Base-by-base conservation (phyloP, 164 flowering plant species). In the Magnolia sinica region DNA sequence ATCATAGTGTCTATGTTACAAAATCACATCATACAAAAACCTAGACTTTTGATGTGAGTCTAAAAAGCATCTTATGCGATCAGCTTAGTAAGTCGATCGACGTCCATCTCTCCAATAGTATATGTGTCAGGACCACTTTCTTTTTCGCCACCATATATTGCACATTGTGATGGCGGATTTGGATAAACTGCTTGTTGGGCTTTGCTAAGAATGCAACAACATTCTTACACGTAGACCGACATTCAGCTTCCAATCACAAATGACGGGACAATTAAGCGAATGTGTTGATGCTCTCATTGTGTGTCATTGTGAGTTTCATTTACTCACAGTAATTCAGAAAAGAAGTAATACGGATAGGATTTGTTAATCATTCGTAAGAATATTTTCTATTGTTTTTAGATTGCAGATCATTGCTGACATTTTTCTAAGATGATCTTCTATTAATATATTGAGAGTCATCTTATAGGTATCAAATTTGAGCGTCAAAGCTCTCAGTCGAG, bases 231-330 rank as follows among this genome's bases (percentile, higher is more conserved):
- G 1, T 4, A 37, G 0, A 37, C 6, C 50, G 7, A 16, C 55
- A 16, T 45, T 59, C 49, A 1, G 19, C 73, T 51, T 73, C 68
- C 0, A 78, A 49, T 64, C 58, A 31, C 8, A 78, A 1, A 74
- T 37, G 69, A 61, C 3, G 50, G 20, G 13, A 6, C 0, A 61
- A 16, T 31, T 78, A 45, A 23, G 5, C 6, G 0, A 74, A 45
- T 13, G 27, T 61, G 16, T 67, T 73, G 13, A 78, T 59, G 19
- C 59, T 78, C 37, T 68, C 80, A 68, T 73, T 69, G 3, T 78
- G 73, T 2, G 73, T 73, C 37, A 78, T 7, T 7, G 0, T 23
- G 9, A 52, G 23, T 20, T 68, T 67, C 73, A 67, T 68, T 0
- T 51, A 13, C 4, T 49, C 77, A 69, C 73, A 73, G 16, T 50